Evolutionary conservation across 495 filamentous ascomycete species (phyloP), one percentile per base, ranked within the genome.

Genomic region (Penicillium turbatum): DNA sequence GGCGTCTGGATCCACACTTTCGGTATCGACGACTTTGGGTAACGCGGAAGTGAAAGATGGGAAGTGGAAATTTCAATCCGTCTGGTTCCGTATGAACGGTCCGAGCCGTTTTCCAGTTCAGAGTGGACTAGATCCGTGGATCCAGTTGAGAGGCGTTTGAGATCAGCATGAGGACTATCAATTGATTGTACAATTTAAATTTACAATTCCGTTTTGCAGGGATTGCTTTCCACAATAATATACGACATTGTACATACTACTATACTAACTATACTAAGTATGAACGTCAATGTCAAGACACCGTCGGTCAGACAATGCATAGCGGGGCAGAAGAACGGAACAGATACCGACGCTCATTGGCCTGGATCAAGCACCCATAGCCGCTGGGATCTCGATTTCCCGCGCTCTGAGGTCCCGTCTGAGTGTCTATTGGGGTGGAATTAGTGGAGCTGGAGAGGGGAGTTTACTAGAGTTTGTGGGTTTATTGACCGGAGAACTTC

Each of bases 101-200:
- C 57, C 57, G 57, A 49, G 64, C 53, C 15, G 47, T 82, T 59
- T 67, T 60, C 13, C 52, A 1, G 21, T 24, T 24, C 21, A 24
- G 21, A 24, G 77, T 51, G 44, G 42, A 37, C 27, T 42, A 24
- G 29, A 51, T 30, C 21, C 21, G 21, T 24, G 21, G 21, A 4
- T 16, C 38, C 13, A 43, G 19, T 15, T 42, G 39, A 21, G 38
- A 26, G 21, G 21, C 2, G 21, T 37, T 37, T 37, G 35, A 37
- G n/a, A 32, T 9, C 31, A 12, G 31, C 31, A 11, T 9, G 35
- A 15, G 15, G n/a, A 37, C 16, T 38, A 38, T 10, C 36, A 5
- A 10, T 3, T 2, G 21, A 24, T 24, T 24, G 6, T 16, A 8
- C n/a, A 16, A 15, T 37, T 3, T 15, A 16, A 6, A 16, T n/a